Conservation (phyloP, 208 protist species). For the Tritrichomonas foetus region DNA sequence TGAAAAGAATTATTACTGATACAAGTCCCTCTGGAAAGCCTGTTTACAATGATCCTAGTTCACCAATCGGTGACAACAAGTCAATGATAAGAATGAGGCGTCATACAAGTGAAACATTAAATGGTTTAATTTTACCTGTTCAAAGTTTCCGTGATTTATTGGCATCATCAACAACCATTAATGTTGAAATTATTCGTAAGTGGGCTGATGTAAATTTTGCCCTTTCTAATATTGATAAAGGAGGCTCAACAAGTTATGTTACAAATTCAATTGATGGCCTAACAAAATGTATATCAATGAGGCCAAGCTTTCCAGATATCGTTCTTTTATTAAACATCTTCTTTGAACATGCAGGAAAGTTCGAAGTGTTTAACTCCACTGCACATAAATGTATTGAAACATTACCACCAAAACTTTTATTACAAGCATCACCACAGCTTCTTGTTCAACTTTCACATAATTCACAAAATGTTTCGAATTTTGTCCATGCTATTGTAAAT, state of each 20-base stretch:
- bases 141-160: too few species aligned
- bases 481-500: neutral
- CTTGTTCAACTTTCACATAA: neutral
- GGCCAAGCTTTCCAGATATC: neutral
- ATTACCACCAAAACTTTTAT: neutral
- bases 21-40: too few species aligned
- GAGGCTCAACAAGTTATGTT: neutral
- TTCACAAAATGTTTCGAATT: neutral
- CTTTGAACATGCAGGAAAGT: neutral
- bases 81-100: too few species aligned
- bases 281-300: neutral
- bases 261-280: constrained; percentile 24
- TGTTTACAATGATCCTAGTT: too few species aligned
- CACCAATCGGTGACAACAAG: too few species aligned
- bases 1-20: neutral
- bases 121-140: too few species aligned
- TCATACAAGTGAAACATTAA: too few species aligned
- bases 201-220: constrained; percentile 8
- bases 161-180: too few species aligned
- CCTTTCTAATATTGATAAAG: neutral
- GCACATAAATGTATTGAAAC: neutral
- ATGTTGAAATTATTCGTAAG: neutral
- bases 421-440: constrained; percentile 8
- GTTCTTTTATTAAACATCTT: neutral
- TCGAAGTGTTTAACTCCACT: neutral